Evolutionary conservation across 768 basidiomycete species (phyloP).

Genomic region (Suillus plorans): DNA sequence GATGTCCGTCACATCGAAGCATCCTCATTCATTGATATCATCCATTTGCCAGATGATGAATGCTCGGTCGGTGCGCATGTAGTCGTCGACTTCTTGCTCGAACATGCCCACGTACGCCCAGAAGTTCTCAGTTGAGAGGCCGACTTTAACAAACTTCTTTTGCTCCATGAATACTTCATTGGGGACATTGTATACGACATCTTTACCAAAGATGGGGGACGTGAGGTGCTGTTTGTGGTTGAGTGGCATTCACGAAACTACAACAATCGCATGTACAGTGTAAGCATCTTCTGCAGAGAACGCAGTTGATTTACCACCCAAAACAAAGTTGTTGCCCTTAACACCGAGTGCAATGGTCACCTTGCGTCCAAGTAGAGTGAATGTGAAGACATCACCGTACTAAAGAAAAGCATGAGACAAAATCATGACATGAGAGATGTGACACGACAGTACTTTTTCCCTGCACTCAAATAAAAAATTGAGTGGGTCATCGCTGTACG

Average conservation of each 20-base stretch:
- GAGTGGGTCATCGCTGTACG: conserved; percentile 92
- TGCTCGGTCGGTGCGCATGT: conserved; percentile 60
- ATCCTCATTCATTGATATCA: conserved; percentile 74
- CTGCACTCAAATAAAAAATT: conserved; percentile 79
- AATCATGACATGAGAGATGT: neutral
- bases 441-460: conserved; percentile 59
- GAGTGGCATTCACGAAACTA: neutral
- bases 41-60: conserved; percentile 65
- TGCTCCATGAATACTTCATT: conserved; percentile 99
- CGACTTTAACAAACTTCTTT: conserved; percentile 97
- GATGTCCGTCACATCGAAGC: conserved; percentile 69
- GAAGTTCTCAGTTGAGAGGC: conserved; percentile 90
- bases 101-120: conserved; percentile 81
- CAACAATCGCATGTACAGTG: conserved; percentile 51
- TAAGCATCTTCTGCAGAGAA: conserved; percentile 98
- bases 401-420: conserved; percentile 29
- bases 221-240: conserved; percentile 67
- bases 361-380: conserved; percentile 83
- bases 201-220: conserved; percentile 94
- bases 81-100: conserved; percentile 71
- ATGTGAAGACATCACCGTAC: conserved; percentile 98
- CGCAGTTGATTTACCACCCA: conserved; percentile 90
- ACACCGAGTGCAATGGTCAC: conserved; percentile 90
- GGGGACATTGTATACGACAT: conserved; percentile 96
- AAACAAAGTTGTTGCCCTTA: conserved; percentile 90